These are phyloP conservation scores for Suillus bovinus DNA, from an alignment of 768 basidiomycete species.

Conservation along the genomic window DNA sequence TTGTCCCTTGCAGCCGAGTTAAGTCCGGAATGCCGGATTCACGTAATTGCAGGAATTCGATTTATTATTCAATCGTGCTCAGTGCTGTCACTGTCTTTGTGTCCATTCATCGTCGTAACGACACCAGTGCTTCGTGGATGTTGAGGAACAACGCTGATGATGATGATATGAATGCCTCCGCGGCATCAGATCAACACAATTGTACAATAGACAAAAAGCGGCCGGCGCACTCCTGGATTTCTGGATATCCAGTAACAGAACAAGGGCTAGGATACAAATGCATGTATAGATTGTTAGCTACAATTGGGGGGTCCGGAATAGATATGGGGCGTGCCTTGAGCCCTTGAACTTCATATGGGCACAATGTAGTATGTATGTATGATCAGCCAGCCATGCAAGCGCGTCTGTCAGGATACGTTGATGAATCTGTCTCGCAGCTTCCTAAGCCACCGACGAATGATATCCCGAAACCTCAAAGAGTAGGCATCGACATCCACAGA, in stretches of 20 bases:
- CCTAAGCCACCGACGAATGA: constrained; percentile 31
- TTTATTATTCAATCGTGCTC: not conserved
- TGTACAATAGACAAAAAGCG: constrained; percentile 7
- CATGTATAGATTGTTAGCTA: constrained; percentile 10
- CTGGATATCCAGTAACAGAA: not conserved
- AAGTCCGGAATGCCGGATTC: not conserved
- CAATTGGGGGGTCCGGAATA: constrained; percentile 1
- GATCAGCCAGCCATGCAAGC: not conserved
- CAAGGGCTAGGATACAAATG: constrained; percentile 5
- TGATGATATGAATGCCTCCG: constrained; percentile 20
- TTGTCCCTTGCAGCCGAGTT: constrained; percentile 21
- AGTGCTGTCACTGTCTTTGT: not conserved
- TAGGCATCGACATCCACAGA: constrained; percentile 11
- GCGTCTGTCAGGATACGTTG: not conserved
- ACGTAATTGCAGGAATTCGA: constrained; percentile 14
- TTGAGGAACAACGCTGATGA: constrained; percentile 7
- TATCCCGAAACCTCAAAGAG: constrained; percentile 24
- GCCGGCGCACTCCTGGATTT: not conserved
- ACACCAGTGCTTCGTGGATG: not conserved
- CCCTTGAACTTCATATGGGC: not conserved
- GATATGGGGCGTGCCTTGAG: constrained; percentile 7
- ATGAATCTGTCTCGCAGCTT: constrained; percentile 14
- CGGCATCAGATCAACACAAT: constrained; percentile 22
- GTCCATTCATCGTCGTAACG: not conserved
- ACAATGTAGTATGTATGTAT: not conserved